Evolutionary conservation across 1,139 yeast species (phyloP), one percentile per base, ranked within the genome.

Genomic region (Hyphopichia khmerensis): DNA sequence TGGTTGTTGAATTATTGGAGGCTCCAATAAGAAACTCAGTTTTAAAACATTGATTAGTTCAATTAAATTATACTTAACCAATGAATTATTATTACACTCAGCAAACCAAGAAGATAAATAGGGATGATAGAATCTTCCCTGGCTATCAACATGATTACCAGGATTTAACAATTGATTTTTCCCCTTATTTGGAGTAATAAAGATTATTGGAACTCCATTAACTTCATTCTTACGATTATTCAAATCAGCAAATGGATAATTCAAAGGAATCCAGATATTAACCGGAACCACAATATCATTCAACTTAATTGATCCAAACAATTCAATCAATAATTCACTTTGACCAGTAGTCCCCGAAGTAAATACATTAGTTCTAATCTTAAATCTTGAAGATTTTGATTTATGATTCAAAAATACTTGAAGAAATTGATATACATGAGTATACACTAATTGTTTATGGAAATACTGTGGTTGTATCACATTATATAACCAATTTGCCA

Each of bases 111-210:
- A 65, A 1, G 83, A 63, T 38, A 87, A 60, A 43, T 74, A 77
- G 0, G 95, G 95, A 51, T 86, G 85, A 57, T 84, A 87, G 45
- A 89, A 75, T 38, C 69, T 64, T 2, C 96, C 96, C 59, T 77
- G 87, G n/a, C 79, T 64, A 57, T 87, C 96, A 3, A 88, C 79
- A 52, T 79, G 72, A 50, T 82, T 85, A 19, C 86, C 84, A 0
- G 90, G 86, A 36, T 67, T 73, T 41, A 82, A 51, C 45, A 35
- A 59, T 42, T 63, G 42, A 59, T 64, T 76, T 64, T 69, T 48
- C 18, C 55, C 41, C 35, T 68, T 69, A 34, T 72, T 70, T 0
- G 86, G 82, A 21, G 74, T 69, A 7, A 89, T 78, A 56, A 72
- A 85, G 0, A 80, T 75, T 18, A 80, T 55, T 0, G 97, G 97